Base-by-base conservation (phyloP, 2,329 filamentous ascomycete species). In the Talaromyces sp. region DNA sequence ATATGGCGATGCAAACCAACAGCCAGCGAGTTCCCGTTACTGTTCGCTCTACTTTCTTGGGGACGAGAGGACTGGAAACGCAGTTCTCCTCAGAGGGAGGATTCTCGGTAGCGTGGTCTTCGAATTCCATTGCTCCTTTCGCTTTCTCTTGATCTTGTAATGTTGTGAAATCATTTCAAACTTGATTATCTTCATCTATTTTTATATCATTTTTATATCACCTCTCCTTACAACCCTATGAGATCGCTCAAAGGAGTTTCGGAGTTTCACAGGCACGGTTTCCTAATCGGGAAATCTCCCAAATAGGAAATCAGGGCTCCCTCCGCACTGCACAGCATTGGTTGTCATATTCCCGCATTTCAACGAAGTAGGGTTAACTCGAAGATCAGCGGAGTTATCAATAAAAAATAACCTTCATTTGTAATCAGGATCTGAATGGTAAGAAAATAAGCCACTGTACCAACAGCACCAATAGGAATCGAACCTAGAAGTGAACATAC, bases 1-100 rank as follows among this genome's bases (percentile, higher is more conserved):
- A 75, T 2, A 78, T 63, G 25, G 73, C 72, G 47, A 67, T 64
- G 36, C 68, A 69, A 19, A 71, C 53, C 1, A 72, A 51, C 2
- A 69, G 17, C 70, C 72, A 72, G 40, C 61, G 60, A 31, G 65
- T 22, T 13, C 40, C 62, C 13, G 45, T 29, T 6, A 63, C 49
- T 38, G 13, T n/a, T 3, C 31, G 19, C 29, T 40, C 13, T 29
- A 29, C 13, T 11, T 51, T 27, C 17, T 53, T 29, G 13, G 25
- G 22, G 19, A 11, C 10, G 8, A 10, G 13, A 2, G 8, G 11
- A 13, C 7, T 19, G 19, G 45, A 25, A 49, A 13, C 11, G 11
- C 22, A 3, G 19, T 49, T 49, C 45, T 27, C 25, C 25, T 49
- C 22, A 15, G 34, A 36, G 8, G 47, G 11, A 27, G 11, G 13